A percentile compares a stretch with the other conserved stretches of the same genome.
Evolutionary conservation across 768 basidiomycete species (phyloP).

Genomic region (Infundibulicybe gibba): DNA sequence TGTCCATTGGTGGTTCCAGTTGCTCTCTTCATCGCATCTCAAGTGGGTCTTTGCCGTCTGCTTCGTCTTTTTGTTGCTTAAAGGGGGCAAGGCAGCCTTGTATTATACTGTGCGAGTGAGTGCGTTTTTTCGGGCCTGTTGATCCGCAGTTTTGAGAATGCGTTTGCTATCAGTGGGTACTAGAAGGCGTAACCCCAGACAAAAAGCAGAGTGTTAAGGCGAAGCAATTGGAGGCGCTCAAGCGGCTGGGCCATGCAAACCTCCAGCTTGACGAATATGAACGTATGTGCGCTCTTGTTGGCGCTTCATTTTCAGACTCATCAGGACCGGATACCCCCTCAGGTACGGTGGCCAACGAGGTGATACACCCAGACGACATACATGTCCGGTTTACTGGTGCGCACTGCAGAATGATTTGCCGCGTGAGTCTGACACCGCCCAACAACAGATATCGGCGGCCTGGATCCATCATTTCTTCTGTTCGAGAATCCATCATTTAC

Average conservation of each 20-base stretch:
- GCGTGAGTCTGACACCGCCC: conserved; percentile 9
- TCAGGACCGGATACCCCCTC: conserved; percentile 6
- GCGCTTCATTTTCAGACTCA: not conserved
- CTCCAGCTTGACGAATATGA: conserved; percentile 91
- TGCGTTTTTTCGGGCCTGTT: conserved; percentile 4
- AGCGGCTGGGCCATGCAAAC: conserved; percentile 65
- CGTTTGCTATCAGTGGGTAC: conserved; percentile 52
- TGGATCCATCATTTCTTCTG: conserved; percentile 85
- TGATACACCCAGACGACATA: conserved; percentile 92
- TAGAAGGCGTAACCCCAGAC: conserved; percentile 48
- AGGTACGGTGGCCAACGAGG: conserved; percentile 88
- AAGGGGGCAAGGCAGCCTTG: conserved; percentile 59
- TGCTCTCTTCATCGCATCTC: conserved; percentile 47
- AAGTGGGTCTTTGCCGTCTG: conserved; percentile 30
- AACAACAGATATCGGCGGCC: conserved; percentile 80
- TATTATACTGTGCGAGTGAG: conserved; percentile 74
- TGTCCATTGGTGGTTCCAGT: conserved; percentile 25
- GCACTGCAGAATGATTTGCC: conserved; percentile 9
- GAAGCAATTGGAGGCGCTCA: conserved; percentile 68
- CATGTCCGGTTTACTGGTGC: conserved; percentile 68
- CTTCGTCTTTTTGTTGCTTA: conserved; percentile 14
- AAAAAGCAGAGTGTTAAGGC: conserved; percentile 61
- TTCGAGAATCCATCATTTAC: conserved; percentile 95
- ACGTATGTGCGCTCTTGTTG: conserved; percentile 39
- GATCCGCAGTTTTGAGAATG: not conserved